phyloP scores from a whole-genome alignment of 306 rosid species.

The Pterocarpus macrocarpus region DNA sequence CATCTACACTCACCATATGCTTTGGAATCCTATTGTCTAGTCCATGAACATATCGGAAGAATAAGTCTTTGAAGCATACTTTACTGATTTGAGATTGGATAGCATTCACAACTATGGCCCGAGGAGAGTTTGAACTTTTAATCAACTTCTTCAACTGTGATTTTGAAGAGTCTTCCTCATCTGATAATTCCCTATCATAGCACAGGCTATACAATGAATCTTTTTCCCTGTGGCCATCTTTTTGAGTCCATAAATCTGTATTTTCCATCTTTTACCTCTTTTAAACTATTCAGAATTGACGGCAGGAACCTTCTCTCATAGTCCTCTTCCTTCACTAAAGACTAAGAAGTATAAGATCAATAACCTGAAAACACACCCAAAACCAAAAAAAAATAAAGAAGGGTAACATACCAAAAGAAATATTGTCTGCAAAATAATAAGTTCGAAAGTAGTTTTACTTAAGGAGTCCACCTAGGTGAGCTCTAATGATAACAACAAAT shows the following conservation, averaged over 20 bases:
- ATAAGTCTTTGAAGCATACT: conserved; percentile 56
- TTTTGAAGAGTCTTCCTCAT: conserved; percentile 57
- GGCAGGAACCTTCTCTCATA: conserved; percentile 42
- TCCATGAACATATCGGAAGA: conserved; percentile 59
- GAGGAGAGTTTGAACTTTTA: conserved; percentile 63
- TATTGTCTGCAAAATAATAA: conserved; percentile 11
- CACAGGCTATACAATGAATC: conserved; percentile 53
- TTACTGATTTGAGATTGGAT: conserved; percentile 65
- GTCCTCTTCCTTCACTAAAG: conserved; percentile 46
- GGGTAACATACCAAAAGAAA: conserved; percentile 19
- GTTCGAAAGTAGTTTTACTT: conserved; percentile 31
- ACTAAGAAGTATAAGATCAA: conserved; percentile 5
- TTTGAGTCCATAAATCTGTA: conserved; percentile 52
- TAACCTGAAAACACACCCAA: conserved; percentile 44
- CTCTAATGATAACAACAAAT: conserved; percentile 32
- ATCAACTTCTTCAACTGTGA: conserved; percentile 65
- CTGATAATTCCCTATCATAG: conserved; percentile 57
- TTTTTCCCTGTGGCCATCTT: conserved; percentile 50
- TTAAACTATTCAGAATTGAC: conserved; percentile 44
- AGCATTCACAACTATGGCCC: conserved; percentile 59
- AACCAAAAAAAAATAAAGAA: not conserved
- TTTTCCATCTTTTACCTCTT: conserved; percentile 69
- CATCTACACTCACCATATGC: conserved; percentile 81
- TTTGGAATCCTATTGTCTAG: conserved; percentile 76
- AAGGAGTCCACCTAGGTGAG: not conserved